Conservation (phyloP, 495 filamentous ascomycete genomes). For the Neurospora sp. region DNA sequence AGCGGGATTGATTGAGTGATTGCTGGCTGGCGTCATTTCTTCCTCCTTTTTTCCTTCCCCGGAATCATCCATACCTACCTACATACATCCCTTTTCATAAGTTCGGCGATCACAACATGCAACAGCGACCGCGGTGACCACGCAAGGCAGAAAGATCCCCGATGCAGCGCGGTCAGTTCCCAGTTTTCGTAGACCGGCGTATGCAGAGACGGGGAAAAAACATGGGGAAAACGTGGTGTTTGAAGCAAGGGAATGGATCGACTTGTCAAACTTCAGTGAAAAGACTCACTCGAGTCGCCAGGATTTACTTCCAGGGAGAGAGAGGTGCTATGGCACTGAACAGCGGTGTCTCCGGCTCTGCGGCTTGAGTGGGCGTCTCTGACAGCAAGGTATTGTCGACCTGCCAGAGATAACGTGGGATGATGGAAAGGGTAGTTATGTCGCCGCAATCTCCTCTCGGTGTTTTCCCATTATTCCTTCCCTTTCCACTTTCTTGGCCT, state of each 20-base stretch:
- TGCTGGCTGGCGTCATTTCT: neutral
- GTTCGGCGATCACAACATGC: neutral
- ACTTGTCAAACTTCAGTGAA: neutral
- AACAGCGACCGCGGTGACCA: neutral
- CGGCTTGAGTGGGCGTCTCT: neutral
- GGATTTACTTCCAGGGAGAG: neutral
- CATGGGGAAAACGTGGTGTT: neutral
- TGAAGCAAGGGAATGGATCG: neutral
- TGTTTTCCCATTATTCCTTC: neutral
- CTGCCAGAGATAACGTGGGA: neutral
- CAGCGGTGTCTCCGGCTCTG: neutral
- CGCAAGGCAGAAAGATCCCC: neutral
- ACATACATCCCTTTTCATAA: neutral
- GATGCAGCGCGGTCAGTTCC: neutral
- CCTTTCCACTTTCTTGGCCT: neutral
- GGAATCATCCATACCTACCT: neutral
- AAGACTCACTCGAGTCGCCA: neutral
- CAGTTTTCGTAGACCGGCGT: neutral
- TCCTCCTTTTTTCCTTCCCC: neutral
- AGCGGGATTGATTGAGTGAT: neutral
- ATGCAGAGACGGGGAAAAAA: neutral
- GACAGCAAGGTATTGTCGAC: neutral
- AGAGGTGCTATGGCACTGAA: neutral
- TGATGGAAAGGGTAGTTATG: neutral
- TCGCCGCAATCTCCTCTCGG: neutral